Evolutionary conservation across 2,329 filamentous ascomycete genomes (phyloP).

Genomic region (Fusarium sp.): DNA sequence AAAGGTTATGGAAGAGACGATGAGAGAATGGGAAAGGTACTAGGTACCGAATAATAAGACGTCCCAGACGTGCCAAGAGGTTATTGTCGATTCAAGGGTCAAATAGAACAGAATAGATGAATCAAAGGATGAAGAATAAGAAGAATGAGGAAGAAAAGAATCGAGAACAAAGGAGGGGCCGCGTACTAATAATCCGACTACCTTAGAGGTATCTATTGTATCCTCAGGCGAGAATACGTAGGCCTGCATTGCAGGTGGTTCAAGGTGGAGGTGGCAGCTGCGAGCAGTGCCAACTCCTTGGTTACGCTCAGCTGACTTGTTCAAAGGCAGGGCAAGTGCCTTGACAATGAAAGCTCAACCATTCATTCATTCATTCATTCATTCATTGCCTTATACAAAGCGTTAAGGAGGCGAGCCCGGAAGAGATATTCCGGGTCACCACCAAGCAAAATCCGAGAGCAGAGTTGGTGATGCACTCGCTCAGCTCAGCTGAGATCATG

Average conservation of each 20-base stretch:
- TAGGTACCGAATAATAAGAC: slow-evolving; percentile 22
- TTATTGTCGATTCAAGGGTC: slow-evolving; percentile 32
- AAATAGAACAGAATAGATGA: slow-evolving; percentile 34
- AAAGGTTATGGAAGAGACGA: slow-evolving; percentile 22
- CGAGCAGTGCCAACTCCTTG: slow-evolving; percentile 24
- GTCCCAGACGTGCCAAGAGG: slow-evolving; percentile 30
- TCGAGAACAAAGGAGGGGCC: slow-evolving; percentile 8
- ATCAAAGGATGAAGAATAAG: slow-evolving; percentile 34
- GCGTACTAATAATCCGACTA: slow-evolving; percentile 2
- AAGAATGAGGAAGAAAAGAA: slow-evolving; percentile 16
- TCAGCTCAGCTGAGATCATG: slow-evolving; percentile 17
- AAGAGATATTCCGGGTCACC: slow-evolving; percentile 20
- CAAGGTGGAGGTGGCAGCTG: slow-evolving; percentile 38
- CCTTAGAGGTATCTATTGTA: slow-evolving; percentile 33
- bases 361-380: no score
- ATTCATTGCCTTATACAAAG: background rate
- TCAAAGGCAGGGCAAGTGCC: background rate
- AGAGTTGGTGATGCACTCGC: slow-evolving; percentile 7
- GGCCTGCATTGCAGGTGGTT: slow-evolving; percentile 28
- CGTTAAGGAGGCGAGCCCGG: slow-evolving; percentile 5
- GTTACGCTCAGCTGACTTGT: background rate
- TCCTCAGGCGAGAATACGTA: slow-evolving; percentile 38
- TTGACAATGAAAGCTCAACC: background rate
- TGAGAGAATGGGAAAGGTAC: slow-evolving; percentile 31
- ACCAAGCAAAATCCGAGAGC: slow-evolving; percentile 12